Evolutionary conservation across 2,329 filamentous ascomycete genomes (phyloP).

Genomic region (Huntiella abstrusa): DNA sequence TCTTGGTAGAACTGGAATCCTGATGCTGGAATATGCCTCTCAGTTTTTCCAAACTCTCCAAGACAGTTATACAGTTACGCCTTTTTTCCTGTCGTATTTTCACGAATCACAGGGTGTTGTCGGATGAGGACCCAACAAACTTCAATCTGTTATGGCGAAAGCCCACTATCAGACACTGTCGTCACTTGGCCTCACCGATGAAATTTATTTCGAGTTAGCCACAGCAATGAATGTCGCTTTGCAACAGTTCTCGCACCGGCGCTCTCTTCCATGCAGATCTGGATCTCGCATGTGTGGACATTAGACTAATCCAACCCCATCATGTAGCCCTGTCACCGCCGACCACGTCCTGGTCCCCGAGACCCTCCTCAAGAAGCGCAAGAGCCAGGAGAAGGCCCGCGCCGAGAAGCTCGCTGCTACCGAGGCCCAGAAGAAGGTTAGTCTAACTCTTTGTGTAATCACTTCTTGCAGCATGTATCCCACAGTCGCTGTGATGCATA

Average conservation of each 20-base stretch:
- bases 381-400: slow-evolving; percentile 98
- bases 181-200: slow-evolving; percentile 44
- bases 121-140: slow-evolving; percentile 38
- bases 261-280: slow-evolving; percentile 42
- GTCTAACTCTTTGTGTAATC: slow-evolving; percentile 20
- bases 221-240: slow-evolving; percentile 76
- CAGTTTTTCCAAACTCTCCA: neutral
- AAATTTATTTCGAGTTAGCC: slow-evolving; percentile 75
- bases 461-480: neutral
- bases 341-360: slow-evolving; percentile 95
- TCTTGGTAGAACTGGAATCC: neutral
- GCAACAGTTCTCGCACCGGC: slow-evolving; percentile 88
- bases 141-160: slow-evolving; percentile 8
- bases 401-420: slow-evolving; percentile 60
- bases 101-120: slow-evolving; percentile 43
- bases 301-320: slow-evolving; percentile 60
- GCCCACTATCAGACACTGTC: slow-evolving; percentile 5
- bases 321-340: slow-evolving; percentile 65
- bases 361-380: slow-evolving; percentile 99
- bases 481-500: slow-evolving; percentile 53
- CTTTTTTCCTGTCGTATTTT: slow-evolving; percentile 22
- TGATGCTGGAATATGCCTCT: slow-evolving; percentile 4
- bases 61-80: slow-evolving; percentile 15
- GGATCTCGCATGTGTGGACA: slow-evolving; percentile 36
- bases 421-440: slow-evolving; percentile 80